A percentile compares a stretch with the other conserved stretches of the same genome.
Conservation (phyloP, 129 eudicot species). For the Ambrosia trifida region DNA sequence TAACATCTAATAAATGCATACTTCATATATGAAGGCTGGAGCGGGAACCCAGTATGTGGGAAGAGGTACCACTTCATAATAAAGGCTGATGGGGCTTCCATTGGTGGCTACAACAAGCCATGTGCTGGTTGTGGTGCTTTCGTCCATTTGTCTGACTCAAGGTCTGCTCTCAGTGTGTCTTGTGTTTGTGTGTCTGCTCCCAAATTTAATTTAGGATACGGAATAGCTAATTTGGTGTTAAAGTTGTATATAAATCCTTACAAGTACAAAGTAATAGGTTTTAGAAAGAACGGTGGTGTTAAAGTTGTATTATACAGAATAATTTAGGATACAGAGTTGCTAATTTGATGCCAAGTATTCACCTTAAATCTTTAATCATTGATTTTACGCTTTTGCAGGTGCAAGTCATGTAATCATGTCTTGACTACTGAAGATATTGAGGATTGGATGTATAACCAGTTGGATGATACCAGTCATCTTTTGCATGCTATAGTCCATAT, state of each 20-base stretch:
- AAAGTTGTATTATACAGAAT: background rate
- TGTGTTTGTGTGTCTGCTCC: background rate
- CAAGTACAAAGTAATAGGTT: background rate
- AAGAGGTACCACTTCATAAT: constrained; percentile 94
- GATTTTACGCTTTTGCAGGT: constrained; percentile 43
- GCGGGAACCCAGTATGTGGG: constrained; percentile 89
- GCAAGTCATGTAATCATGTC: constrained; percentile 82
- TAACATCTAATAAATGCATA: constrained; percentile 6
- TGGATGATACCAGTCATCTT: constrained; percentile 84
- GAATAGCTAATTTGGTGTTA: no score
- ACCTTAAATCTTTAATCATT: background rate
- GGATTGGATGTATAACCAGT: constrained; percentile 86
- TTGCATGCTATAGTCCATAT: constrained; percentile 84
- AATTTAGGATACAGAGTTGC: background rate
- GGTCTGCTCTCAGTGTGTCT: constrained; percentile 43
- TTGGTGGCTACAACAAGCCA: constrained; percentile 74
- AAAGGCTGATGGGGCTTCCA: constrained; percentile 76
- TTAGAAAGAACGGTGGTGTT: background rate
- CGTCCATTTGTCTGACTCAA: constrained; percentile 63
- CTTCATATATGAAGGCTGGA: constrained; percentile 69
- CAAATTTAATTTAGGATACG: background rate
- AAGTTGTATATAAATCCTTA: no score
- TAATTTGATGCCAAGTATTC: background rate
- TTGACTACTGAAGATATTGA: constrained; percentile 80
- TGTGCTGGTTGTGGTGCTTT: constrained; percentile 75